Percentiles rank a stretch among this genome's conserved stretches.
Evolutionary conservation across 257 asterid species (phyloP).

Genomic region (Fraxinus excelsior): DNA sequence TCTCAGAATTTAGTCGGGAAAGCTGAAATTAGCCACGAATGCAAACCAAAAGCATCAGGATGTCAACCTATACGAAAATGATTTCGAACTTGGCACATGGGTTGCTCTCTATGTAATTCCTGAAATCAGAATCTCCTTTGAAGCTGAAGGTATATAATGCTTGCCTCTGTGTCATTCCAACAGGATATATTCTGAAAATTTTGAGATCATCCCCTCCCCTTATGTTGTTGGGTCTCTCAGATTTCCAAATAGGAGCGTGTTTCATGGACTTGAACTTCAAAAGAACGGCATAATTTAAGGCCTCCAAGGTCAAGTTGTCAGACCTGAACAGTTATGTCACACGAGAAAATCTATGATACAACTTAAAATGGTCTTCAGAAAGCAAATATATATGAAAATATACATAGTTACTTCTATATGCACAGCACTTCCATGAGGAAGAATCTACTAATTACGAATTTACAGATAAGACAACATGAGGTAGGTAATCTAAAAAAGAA

Average conservation of each 20-base stretch:
- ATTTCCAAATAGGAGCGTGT: slow-evolving; percentile 82
- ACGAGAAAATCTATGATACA: background rate
- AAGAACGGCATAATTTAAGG: slow-evolving; percentile 57
- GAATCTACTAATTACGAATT: background rate
- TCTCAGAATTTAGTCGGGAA: background rate
- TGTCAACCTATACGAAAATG: slow-evolving; percentile 58
- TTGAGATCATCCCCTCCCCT: slow-evolving; percentile 69
- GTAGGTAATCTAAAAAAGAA: background rate
- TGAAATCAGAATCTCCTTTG: slow-evolving; percentile 59
- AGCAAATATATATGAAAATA: background rate
- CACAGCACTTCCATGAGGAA: background rate
- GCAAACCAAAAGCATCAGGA: background rate
- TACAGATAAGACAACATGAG: background rate
- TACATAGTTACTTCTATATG: background rate
- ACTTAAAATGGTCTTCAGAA: background rate
- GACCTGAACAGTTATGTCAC: slow-evolving; percentile 55
- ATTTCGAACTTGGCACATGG: slow-evolving; percentile 88
- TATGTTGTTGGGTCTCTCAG: slow-evolving; percentile 77
- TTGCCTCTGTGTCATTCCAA: slow-evolving; percentile 82
- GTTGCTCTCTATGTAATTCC: slow-evolving; percentile 57
- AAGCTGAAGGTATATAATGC: slow-evolving; percentile 77
- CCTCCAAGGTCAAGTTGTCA: slow-evolving; percentile 62
- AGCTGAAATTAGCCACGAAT: background rate
- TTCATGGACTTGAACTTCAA: slow-evolving; percentile 59
- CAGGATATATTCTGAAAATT: slow-evolving; percentile 69